phyloP scores from a whole-genome alignment of 495 filamentous ascomycete genomes.

The Talaromyces adpressus region DNA sequence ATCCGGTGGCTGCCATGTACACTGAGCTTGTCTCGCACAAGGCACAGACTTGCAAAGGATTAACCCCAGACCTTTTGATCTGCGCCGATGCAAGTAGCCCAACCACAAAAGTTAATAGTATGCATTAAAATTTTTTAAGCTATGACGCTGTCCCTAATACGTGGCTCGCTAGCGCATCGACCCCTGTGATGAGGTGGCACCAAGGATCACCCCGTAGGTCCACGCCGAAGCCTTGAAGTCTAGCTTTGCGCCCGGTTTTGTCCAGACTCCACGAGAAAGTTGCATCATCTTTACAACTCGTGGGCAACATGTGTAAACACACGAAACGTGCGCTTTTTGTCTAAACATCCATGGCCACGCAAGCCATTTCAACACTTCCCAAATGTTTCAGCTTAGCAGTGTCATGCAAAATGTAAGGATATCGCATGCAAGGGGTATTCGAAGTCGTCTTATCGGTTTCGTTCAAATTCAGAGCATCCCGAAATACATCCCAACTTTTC shows the following conservation, averaged over 20 bases:
- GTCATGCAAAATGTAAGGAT: background rate
- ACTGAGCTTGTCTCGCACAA: background rate
- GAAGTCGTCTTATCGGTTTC: background rate
- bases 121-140: background rate
- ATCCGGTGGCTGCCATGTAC: background rate
- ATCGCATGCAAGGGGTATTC: background rate
- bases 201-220: background rate
- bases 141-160: background rate
- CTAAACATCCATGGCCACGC: background rate
- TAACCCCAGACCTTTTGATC: background rate
- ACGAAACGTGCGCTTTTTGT: background rate
- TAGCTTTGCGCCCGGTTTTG: background rate
- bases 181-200: background rate
- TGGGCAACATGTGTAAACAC: background rate
- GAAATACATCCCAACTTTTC: background rate
- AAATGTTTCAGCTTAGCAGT: background rate
- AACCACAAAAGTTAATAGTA: background rate
- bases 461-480: background rate
- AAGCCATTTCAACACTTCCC: background rate
- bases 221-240: background rate
- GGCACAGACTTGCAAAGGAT: background rate
- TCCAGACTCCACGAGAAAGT: background rate
- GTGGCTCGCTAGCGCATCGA: background rate
- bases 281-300: background rate
- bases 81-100: background rate